These are phyloP conservation scores for Rugonectria rugulosa DNA, from an alignment of 2,329 filamentous ascomycete genomes.

Conservation along the genomic window DNA sequence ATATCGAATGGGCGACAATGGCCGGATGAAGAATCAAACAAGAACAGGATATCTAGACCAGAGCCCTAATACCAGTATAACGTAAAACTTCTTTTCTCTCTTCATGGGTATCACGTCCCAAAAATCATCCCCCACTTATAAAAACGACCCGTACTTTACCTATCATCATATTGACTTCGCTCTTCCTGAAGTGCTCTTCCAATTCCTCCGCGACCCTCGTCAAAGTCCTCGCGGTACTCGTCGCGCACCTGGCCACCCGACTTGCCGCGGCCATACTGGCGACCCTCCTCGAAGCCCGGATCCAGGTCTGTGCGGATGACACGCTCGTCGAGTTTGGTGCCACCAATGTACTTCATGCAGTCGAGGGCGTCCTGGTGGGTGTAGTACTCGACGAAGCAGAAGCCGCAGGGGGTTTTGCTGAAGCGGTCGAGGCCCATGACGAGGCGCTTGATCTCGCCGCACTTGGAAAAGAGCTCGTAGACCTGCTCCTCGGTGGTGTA, in stretches of 20 bases:
- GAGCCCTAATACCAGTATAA: conserved; percentile 14
- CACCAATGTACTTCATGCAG: conserved; percentile 98
- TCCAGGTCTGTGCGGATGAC: conserved; percentile 96
- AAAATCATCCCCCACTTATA: conserved; percentile 4
- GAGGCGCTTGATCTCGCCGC: conserved; percentile 96
- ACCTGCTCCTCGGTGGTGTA: conserved; percentile 99
- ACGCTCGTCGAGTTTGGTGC: conserved; percentile 96
- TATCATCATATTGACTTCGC: conserved; percentile 50
- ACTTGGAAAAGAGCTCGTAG: conserved; percentile 94
- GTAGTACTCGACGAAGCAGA: conserved; percentile 99
- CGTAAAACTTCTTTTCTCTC: conserved; percentile 13
- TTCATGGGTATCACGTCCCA: conserved; percentile 38
- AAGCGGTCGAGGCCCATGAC: conserved; percentile 98
- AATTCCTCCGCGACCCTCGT: conserved; percentile 90
- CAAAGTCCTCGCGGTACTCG: conserved; percentile 96
- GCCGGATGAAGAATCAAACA: not conserved
- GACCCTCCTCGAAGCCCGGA: conserved; percentile 92
- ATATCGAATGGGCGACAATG: conserved; percentile 1
- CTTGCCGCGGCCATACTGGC: conserved; percentile 95
- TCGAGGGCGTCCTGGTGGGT: conserved; percentile 96
- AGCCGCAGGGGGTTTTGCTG: conserved; percentile 97
- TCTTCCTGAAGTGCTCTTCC: conserved; percentile 77
- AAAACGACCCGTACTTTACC: conserved; percentile 6
- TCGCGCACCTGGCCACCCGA: conserved; percentile 96
- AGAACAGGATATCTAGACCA: conserved; percentile 14